These are phyloP conservation scores for Eleusine indica DNA, from an alignment of 176 grass and related monocot genomes.

Conservation along the genomic window DNA sequence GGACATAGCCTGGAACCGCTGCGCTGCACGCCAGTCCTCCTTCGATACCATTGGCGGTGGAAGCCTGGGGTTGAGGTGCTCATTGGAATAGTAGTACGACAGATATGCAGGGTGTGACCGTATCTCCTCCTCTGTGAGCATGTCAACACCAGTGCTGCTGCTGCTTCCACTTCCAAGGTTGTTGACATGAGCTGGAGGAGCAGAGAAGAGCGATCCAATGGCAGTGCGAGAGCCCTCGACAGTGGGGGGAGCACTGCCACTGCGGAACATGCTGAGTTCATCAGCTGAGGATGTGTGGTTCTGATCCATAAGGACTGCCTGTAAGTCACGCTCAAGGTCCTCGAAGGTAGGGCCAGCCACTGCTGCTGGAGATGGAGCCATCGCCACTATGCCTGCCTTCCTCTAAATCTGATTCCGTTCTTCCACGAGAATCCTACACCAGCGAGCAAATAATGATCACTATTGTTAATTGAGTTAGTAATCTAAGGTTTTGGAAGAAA, in stretches of 20 bases:
- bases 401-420: background rate
- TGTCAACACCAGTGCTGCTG: background rate
- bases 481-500: background rate
- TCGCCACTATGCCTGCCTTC: background rate
- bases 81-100: constrained; percentile 88
- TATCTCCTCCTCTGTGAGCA: constrained; percentile 72
- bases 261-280: constrained; percentile 81
- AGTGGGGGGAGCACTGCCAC: constrained; percentile 87
- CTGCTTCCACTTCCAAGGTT: background rate
- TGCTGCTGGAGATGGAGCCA: constrained; percentile 47
- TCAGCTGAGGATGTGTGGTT: constrained; percentile 48
- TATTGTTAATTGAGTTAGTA: background rate
- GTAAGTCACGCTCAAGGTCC: constrained; percentile 77
- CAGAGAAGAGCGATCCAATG: constrained; percentile 47
- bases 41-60: constrained; percentile 72
- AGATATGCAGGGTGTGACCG: constrained; percentile 74
- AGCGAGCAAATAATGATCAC: background rate
- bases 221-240: constrained; percentile 80
- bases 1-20: constrained; percentile 59
- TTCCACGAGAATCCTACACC: constrained; percentile 25
- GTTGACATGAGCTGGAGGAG: background rate
- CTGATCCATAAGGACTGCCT: constrained; percentile 77
- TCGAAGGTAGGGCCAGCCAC: constrained; percentile 59
- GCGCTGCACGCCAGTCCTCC: constrained; percentile 82
- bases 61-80: constrained; percentile 87